Base-by-base conservation (phyloP, 345 rosid species). In the Bruguiera sexangula region DNA sequence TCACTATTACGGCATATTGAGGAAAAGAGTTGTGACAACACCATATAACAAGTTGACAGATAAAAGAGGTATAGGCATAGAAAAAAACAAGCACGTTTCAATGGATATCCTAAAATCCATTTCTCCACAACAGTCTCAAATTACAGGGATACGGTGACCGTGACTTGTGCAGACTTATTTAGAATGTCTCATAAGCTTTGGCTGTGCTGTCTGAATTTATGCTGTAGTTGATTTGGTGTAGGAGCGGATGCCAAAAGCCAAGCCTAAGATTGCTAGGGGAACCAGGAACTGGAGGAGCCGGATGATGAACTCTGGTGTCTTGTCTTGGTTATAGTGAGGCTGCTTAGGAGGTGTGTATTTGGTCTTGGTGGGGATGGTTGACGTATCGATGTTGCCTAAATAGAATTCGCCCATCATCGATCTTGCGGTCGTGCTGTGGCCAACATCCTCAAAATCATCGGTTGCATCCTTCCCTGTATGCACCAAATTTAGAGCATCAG, bases 371-470 rank as follows among this genome's bases (percentile, higher is more conserved):
- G 97, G 96, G 71, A 90, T 78, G 54, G 94, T 88, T 32, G 89
- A 73, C 39, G 88, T 18, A 67, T 92, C 94, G 6, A 92, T 81
- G 19, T 85, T 84, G 36, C 99, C 99, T 0, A 92, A 81, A 16
- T 83, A 87, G 79, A 71, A 83, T 73, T 92, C 98, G 39, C 87
- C 97, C 82, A 92, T 82, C 97, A 92, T 90, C 5, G 93, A 90
- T 69, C 81, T 85, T 4, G 99, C 99, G 22, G 79, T 83, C 58
- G 73, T 77, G 71, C 99, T 92, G 69, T 95, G 99, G 15, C 97
- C 99, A 18, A 95, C 94, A 77, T 95, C 96, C 74, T 89, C 97
- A 26, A 95, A 95, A 75, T 95, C 97, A 74, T 90, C 89, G 6
- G 96, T 90, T 0, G 98, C 96, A 57, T 95, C 98, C 82, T 95